phyloP scores from a whole-genome alignment of 78 protist genomes.

The Cavenderia fasciculata region DNA sequence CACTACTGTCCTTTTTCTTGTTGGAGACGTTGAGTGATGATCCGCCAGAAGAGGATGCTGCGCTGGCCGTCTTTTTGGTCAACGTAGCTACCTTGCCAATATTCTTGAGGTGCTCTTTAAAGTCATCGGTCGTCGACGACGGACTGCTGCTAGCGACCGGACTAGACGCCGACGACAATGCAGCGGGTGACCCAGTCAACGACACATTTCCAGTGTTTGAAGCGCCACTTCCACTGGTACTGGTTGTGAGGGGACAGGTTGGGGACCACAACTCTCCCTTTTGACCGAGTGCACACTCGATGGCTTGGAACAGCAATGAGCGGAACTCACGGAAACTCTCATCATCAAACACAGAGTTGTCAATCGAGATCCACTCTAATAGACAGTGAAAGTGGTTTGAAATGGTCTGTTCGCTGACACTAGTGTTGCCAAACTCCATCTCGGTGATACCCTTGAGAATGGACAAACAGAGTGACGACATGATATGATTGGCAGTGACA shows the following conservation, averaged over 20 bases:
- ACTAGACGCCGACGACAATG: background rate
- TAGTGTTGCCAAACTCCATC: constrained; percentile 9
- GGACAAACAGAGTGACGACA: constrained; percentile 20
- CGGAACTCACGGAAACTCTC: constrained; percentile 22
- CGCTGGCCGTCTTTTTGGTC: constrained; percentile 4
- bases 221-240: no score
- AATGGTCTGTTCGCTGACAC: constrained; percentile 1
- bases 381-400: constrained; percentile 61
- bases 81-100: constrained; percentile 8
- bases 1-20: no score
- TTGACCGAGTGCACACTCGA: constrained; percentile 48
- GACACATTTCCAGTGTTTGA: no score
- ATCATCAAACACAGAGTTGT: constrained; percentile 45
- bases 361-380: constrained; percentile 51
- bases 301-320: constrained; percentile 7
- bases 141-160: background rate
- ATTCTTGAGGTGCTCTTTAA: constrained; percentile 14
- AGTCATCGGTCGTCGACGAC: background rate
- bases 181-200: no score
- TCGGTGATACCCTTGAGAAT: constrained; percentile 14
- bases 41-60: background rate
- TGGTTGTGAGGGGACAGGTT: background rate
- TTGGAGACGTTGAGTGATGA: background rate
- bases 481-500: background rate
- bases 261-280: constrained; percentile 33